Evolutionary conservation across 192 early-diverging fungal species (phyloP).

Genomic region (Coemansia sp.): DNA sequence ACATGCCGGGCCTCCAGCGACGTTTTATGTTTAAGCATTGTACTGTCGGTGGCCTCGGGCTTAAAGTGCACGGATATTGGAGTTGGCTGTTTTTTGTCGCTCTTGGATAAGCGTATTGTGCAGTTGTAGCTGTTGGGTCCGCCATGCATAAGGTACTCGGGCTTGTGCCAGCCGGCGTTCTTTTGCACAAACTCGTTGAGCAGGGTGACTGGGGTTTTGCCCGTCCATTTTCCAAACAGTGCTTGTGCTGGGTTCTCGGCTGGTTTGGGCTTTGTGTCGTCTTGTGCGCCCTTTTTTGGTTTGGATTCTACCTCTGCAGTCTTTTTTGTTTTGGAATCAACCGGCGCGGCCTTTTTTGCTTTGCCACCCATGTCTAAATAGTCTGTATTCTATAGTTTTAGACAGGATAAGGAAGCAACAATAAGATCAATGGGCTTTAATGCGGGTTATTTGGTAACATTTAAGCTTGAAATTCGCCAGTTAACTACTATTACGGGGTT

Average conservation of each 20-base stretch:
- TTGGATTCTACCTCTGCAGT: not conserved
- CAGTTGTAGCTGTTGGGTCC: conserved; percentile 59
- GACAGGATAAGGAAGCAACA: not conserved
- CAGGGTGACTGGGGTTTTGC: conserved; percentile 77
- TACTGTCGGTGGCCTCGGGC: conserved; percentile 14
- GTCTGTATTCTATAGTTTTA: not conserved
- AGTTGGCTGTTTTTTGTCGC: conserved; percentile 34
- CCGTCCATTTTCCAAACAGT: conserved; percentile 79
- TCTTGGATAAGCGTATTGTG: conserved; percentile 28
- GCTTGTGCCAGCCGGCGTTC: conserved; percentile 66
- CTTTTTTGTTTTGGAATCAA: not conserved
- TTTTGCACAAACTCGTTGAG: conserved; percentile 72
- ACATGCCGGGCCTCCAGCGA: conserved; percentile 64
- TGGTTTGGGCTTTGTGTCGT: not conserved
- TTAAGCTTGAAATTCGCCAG: too few relatives aligned
- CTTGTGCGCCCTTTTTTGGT: not conserved
- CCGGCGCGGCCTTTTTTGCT: not conserved
- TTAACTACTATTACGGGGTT: too few relatives aligned
- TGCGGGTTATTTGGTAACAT: too few relatives aligned
- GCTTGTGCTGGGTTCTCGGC: conserved; percentile 8
- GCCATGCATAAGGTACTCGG: conserved; percentile 63
- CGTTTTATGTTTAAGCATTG: conserved; percentile 6
- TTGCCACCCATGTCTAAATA: conserved; percentile 9
- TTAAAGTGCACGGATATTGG: conserved; percentile 16
- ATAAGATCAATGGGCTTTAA: too few relatives aligned